Percentiles rank a stretch among this genome's conserved stretches.
Conservation (phyloP, 1,284 basidiomycete genomes). For the Wallemia hederae region DNA sequence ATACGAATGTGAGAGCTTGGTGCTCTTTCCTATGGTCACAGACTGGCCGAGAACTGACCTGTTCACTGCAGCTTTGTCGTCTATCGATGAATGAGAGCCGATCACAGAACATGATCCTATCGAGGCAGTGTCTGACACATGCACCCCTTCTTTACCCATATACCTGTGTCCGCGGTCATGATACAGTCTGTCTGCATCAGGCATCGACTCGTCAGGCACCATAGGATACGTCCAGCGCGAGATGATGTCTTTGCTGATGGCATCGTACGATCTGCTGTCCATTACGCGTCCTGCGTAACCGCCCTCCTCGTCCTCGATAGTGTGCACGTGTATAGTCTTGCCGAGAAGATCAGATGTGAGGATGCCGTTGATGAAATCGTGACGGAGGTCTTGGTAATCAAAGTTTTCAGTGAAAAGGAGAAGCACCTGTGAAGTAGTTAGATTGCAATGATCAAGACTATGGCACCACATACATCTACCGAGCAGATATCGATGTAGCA, state of each 20-base stretch:
- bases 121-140: constrained; percentile 12
- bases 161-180: constrained; percentile 61
- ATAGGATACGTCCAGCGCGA: constrained; percentile 80
- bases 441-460: background rate
- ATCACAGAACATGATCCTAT: constrained; percentile 57
- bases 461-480: constrained; percentile 14
- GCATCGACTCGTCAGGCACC: constrained; percentile 73
- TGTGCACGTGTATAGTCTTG: constrained; percentile 74
- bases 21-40: constrained; percentile 35
- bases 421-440: constrained; percentile 32
- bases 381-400: constrained; percentile 70
- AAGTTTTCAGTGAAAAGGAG: constrained; percentile 97
- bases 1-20: constrained; percentile 39
- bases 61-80: constrained; percentile 30
- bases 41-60: constrained; percentile 45
- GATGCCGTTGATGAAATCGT: constrained; percentile 87
- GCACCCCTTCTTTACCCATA: constrained; percentile 41
- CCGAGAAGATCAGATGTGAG: constrained; percentile 81
- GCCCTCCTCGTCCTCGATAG: constrained; percentile 29
- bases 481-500: constrained; percentile 64
- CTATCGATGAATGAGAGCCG: constrained; percentile 34
- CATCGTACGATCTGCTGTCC: constrained; percentile 67
- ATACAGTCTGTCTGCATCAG: constrained; percentile 48
- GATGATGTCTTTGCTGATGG: constrained; percentile 70
- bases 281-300: constrained; percentile 66